These are phyloP conservation scores for Ambrosia hybrid DNA, from an alignment of 140 eudicot species.

Conservation along the genomic window DNA sequence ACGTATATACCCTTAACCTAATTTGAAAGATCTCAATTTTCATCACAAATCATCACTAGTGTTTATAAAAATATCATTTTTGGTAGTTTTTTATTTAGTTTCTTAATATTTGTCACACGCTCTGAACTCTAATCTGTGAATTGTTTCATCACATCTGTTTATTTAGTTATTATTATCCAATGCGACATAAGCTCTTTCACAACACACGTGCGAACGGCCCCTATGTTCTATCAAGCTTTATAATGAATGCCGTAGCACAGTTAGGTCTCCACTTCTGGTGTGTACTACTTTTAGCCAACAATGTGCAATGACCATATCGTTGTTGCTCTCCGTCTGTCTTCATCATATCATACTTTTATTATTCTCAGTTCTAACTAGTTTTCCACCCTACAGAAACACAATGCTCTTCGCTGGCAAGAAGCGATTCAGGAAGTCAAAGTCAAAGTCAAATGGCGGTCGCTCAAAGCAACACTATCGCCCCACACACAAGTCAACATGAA, in stretches of 20 bases:
- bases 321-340: not conserved
- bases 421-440: constrained; percentile 40
- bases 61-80: not conserved
- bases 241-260: not conserved
- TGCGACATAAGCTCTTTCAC: constrained; percentile 1
- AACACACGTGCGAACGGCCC: not conserved
- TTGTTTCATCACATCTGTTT: not conserved
- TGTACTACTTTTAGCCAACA: not conserved
- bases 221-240: not conserved
- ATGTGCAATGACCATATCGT: not conserved
- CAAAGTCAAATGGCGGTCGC: constrained; percentile 33
- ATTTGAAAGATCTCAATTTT: not conserved
- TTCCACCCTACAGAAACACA: constrained; percentile 50
- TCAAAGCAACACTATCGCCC: constrained; percentile 21
- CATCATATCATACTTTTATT: not conserved
- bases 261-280: not conserved
- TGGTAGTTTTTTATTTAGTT: not conserved
- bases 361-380: not conserved
- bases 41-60: not conserved
- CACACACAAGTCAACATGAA: constrained; percentile 23
- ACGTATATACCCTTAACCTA: not conserved
- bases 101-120: not conserved
- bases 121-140: not conserved
- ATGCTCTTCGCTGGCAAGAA: constrained; percentile 64
- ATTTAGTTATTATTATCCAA: not conserved